Percentiles rank a stretch among this genome's conserved stretches.
Conservation (phyloP, 306 rosid genomes). For the Quercus parvula region DNA sequence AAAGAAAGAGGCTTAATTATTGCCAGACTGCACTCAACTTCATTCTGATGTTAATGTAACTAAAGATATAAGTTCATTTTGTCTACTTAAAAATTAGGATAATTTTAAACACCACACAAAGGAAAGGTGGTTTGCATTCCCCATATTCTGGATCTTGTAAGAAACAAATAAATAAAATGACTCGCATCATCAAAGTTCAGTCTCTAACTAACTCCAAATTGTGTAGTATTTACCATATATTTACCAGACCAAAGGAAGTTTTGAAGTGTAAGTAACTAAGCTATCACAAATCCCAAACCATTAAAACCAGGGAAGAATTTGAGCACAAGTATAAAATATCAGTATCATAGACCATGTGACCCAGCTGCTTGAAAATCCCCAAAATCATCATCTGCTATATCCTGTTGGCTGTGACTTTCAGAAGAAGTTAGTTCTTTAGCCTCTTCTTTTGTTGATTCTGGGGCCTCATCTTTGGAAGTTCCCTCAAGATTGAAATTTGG, state of each 20-base stretch:
- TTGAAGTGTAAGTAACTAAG: constrained; percentile 20
- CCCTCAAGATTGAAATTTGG: constrained; percentile 49
- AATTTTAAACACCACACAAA: neutral
- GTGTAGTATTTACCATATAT: constrained; percentile 16
- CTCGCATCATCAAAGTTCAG: neutral
- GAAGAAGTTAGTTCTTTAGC: constrained; percentile 24
- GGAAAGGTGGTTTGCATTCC: neutral
- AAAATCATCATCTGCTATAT: constrained; percentile 75
- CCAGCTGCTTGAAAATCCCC: constrained; percentile 92
- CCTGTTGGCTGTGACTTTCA: constrained; percentile 42
- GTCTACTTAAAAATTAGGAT: neutral
- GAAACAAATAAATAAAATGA: neutral
- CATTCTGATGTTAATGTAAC: neutral
- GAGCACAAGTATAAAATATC: constrained; percentile 7
- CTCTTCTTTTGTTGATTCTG: constrained; percentile 31
- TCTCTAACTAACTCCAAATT: constrained; percentile 10
- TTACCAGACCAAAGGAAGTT: constrained; percentile 24
- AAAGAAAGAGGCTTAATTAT: neutral
- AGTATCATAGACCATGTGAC: constrained; percentile 27
- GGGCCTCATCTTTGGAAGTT: constrained; percentile 29
- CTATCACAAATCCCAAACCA: constrained; percentile 24
- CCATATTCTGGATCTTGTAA: neutral
- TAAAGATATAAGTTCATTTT: neutral
- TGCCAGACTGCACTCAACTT: neutral
- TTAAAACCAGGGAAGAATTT: neutral